A percentile compares a stretch with the other conserved stretches of the same genome.
Conservation (phyloP, 257 asterid species). For the Solanum boliviense region DNA sequence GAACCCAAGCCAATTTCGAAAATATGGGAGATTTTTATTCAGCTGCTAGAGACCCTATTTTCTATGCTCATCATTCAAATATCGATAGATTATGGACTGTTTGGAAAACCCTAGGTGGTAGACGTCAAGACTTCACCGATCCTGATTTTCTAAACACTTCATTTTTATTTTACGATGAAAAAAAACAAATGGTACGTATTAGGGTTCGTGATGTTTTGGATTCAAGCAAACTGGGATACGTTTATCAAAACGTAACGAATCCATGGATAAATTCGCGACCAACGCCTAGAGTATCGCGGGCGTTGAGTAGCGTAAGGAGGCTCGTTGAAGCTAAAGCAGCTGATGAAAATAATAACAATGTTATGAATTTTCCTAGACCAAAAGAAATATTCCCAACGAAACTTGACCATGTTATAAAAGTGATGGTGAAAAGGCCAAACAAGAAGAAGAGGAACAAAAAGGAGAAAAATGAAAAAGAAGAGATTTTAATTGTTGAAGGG, state of each 20-base stretch:
- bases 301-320: slow-evolving; percentile 26
- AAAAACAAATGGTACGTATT: slow-evolving; percentile 65
- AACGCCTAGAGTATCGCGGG: slow-evolving; percentile 32
- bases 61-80: slow-evolving; percentile 70
- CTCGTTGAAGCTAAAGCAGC: slow-evolving; percentile 42
- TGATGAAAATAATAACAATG: background rate
- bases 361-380: background rate
- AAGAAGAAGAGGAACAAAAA: slow-evolving; percentile 37
- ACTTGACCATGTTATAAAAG: slow-evolving; percentile 30
- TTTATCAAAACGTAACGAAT: slow-evolving; percentile 35
- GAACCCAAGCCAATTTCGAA: slow-evolving; percentile 46
- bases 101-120: slow-evolving; percentile 65
- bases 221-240: slow-evolving; percentile 38
- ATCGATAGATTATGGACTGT: slow-evolving; percentile 63
- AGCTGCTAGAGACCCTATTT: slow-evolving; percentile 69
- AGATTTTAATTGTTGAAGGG: slow-evolving; percentile 36
- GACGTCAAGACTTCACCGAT: slow-evolving; percentile 52
- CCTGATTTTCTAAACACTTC: slow-evolving; percentile 48
- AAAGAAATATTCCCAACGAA: slow-evolving; percentile 33
- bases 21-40: slow-evolving; percentile 87
- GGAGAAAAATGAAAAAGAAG: slow-evolving; percentile 46
- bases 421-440: slow-evolving; percentile 52
- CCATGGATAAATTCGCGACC: slow-evolving; percentile 60
- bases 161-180: slow-evolving; percentile 65
- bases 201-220: slow-evolving; percentile 58